A percentile compares a stretch with the other conserved stretches of the same genome.
Conservation (phyloP, 1,284 basidiomycete species). For the Pseudozyma flocculosa region DNA sequence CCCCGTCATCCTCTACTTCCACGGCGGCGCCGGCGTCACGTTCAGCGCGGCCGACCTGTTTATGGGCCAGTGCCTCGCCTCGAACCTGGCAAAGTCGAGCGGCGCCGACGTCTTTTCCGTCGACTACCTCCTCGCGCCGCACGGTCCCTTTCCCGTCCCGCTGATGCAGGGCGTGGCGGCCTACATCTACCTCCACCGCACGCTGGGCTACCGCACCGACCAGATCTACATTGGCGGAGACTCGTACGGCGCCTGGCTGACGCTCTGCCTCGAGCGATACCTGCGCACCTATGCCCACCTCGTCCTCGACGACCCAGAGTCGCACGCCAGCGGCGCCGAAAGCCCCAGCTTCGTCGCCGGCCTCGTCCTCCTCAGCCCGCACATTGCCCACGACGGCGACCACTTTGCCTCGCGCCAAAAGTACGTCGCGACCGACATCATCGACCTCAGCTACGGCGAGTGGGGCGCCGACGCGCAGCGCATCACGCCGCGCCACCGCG, state of each 20-base stretch:
- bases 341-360: constrained; percentile 24
- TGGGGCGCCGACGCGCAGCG: constrained; percentile 40
- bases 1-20: constrained; percentile 54
- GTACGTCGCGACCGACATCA: constrained; percentile 42
- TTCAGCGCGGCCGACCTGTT: constrained; percentile 52
- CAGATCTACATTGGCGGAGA: constrained; percentile 55
- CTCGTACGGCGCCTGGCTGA: constrained; percentile 45
- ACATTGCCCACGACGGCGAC: constrained; percentile 26
- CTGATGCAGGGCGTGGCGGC: constrained; percentile 47
- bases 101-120: constrained; percentile 53
- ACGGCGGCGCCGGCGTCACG: constrained; percentile 54
- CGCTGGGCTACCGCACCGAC: constrained; percentile 43
- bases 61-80: constrained; percentile 48
- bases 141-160: constrained; percentile 43
- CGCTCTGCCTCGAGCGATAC: constrained; percentile 48
- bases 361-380: constrained; percentile 44
- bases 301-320: constrained; percentile 13
- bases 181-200: constrained; percentile 45
- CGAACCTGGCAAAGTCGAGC: constrained; percentile 30
- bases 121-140: constrained; percentile 54
- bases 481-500: constrained; percentile 33
- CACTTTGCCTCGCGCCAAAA: constrained; percentile 26
- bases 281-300: constrained; percentile 42
- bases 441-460: constrained; percentile 30
- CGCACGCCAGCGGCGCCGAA: constrained; percentile 1